Evolutionary conservation across 495 filamentous ascomycete genomes (phyloP).

Genomic region (Hypoxylon intermedium): DNA sequence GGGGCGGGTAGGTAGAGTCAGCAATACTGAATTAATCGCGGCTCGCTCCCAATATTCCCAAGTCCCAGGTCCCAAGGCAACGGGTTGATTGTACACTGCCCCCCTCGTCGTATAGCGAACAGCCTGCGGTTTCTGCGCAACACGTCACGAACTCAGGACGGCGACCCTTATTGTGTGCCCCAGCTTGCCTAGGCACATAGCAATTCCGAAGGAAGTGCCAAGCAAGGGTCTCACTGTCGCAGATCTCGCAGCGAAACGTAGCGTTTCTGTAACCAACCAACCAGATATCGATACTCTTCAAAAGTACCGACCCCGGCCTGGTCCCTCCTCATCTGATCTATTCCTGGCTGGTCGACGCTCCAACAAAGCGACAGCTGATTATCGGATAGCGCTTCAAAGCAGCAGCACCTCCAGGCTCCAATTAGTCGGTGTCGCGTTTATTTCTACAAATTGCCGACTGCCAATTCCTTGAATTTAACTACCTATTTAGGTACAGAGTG

Average conservation of each 20-base stretch:
- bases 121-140: slow-evolving; percentile 21
- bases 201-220: slow-evolving; percentile 20
- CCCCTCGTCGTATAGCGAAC: slow-evolving; percentile 21
- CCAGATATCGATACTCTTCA: slow-evolving; percentile 7
- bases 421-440: too few species aligned
- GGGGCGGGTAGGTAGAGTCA: slow-evolving; percentile 1
- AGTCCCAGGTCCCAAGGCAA: slow-evolving; percentile 6
- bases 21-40: slow-evolving; percentile 9
- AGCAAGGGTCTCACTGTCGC: slow-evolving; percentile 36
- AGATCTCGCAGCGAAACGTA: slow-evolving; percentile 33
- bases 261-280: slow-evolving; percentile 16
- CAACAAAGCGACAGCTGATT: slow-evolving; percentile 3
- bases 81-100: slow-evolving; percentile 27
- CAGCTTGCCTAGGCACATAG: slow-evolving; percentile 4
- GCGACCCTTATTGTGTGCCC: slow-evolving; percentile 16
- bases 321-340: slow-evolving; percentile 10
- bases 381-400: neutral
- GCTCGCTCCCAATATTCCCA: too few species aligned
- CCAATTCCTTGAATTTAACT: neutral
- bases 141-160: slow-evolving; percentile 31
- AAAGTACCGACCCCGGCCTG: slow-evolving; percentile 8
- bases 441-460: neutral
- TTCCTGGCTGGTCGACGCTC: neutral
- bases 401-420: neutral
- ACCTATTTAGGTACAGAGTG: neutral